These are phyloP conservation scores for Lasiodiplodia hormozganensis DNA, from an alignment of 2,329 filamentous ascomycete species.

Conservation along the genomic window DNA sequence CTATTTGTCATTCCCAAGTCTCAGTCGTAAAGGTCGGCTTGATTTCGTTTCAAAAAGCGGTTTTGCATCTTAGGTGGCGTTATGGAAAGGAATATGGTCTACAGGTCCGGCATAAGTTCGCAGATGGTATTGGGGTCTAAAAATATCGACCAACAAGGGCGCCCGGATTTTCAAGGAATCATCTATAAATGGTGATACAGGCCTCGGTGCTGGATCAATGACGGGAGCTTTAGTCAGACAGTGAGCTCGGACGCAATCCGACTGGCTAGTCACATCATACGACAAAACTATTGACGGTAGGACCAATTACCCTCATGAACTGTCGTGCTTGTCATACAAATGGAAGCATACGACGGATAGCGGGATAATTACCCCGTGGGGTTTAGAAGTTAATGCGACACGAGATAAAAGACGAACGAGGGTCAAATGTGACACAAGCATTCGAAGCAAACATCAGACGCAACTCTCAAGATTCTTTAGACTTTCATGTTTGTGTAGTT, in stretches of 20 bases:
- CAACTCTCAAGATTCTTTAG: no score
- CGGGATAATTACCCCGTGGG: background rate
- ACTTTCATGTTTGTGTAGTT: no score
- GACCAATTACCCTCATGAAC: background rate
- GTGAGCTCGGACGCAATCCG: constrained; percentile 4
- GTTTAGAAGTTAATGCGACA: background rate
- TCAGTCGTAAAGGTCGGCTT: background rate
- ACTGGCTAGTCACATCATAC: background rate
- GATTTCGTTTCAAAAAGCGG: constrained; percentile 12
- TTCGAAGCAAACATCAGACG: no score
- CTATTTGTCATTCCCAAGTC: constrained; percentile 65
- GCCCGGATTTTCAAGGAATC: constrained; percentile 1
- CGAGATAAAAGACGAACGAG: background rate
- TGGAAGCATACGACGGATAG: background rate
- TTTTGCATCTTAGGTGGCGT: constrained; percentile 24
- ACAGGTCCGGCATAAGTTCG: background rate
- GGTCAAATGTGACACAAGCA: background rate
- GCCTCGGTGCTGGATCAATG: background rate
- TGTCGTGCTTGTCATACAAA: background rate
- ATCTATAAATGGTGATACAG: constrained; percentile 14
- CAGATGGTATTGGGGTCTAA: background rate
- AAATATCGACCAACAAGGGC: constrained; percentile 14
- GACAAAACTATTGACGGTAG: background rate
- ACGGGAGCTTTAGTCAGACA: background rate
- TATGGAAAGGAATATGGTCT: constrained; percentile 12